Evolutionary conservation across 352 stramenopile genomes (phyloP).

Genomic region (Globisporangium spiculum): DNA sequence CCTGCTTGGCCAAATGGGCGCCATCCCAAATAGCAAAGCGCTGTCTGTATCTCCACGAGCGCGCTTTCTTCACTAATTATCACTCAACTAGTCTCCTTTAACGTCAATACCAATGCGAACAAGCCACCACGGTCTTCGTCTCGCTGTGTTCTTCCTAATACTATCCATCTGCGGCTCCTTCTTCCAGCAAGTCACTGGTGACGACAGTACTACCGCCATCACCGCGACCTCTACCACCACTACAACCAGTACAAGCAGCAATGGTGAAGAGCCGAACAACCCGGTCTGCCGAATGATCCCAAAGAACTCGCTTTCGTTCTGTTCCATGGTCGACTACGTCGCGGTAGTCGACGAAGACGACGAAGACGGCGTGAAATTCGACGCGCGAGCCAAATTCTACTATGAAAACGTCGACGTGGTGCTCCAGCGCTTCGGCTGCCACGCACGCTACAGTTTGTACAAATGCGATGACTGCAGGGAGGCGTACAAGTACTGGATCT

Average conservation of each 20-base stretch:
- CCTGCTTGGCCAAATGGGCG: neutral
- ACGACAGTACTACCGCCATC: constrained; percentile 5
- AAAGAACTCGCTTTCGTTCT: constrained; percentile 74
- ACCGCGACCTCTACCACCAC: neutral
- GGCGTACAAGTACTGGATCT: constrained; percentile 90
- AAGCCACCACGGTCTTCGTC: neutral
- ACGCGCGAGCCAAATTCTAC: constrained; percentile 66
- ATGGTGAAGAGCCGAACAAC: constrained; percentile 40
- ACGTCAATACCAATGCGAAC: neutral
- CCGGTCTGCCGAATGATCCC: constrained; percentile 46
- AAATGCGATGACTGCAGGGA: constrained; percentile 80
- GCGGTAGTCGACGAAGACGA: constrained; percentile 66
- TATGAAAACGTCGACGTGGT: constrained; percentile 82
- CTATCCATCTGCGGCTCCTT: neutral
- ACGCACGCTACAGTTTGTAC: constrained; percentile 79
- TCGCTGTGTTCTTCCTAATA: neutral
- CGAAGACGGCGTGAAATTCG: constrained; percentile 38
- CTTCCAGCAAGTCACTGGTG: constrained; percentile 3
- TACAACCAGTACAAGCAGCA: neutral
- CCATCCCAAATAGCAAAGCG: neutral
- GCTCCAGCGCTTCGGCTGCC: constrained; percentile 78
- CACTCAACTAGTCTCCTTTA: neutral
- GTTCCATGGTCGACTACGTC: constrained; percentile 82
- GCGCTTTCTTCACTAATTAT: neutral
- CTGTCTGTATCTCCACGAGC: neutral